Evolutionary conservation across 2,329 filamentous ascomycete genomes (phyloP), one percentile per base, ranked within the genome.

Genomic region (Grosmannia huntii): DNA sequence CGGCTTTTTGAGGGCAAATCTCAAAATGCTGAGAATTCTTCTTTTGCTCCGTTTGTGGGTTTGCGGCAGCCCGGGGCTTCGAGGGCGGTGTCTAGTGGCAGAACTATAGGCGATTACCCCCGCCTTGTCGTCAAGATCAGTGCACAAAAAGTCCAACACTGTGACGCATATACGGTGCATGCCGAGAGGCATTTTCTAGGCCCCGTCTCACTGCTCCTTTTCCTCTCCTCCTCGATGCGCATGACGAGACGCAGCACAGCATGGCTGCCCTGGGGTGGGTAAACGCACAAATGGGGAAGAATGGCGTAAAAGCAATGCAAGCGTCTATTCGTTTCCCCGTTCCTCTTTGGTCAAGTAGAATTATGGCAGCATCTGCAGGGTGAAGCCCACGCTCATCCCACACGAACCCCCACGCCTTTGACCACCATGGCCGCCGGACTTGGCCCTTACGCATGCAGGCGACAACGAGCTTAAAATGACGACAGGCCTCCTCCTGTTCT

Each of bases 11-110:
- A 44, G 31, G 31, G 21, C 48, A 55, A 50, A 57, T 31, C 48
- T 54, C 31, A 52, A 52, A 52, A 31, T 52, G 49, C 23, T 31
- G 52, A 56, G 55, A 56, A 59, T 59, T 56, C 49, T 56, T 50
- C 36, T 57, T 53, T 48, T 58, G 57, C 41, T 58, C 57, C 52
- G 38, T 56, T 60, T 61, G 60, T 61, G 60, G 60, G 60, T 54
- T 59, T 57, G 41, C 21, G 56, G 33, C 31, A 33, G 31, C 31
- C 31, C 2, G 31, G 31, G 31, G 27, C 54, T 21, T 33, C 2
- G 31, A 55, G 51, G 60, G 60, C 60, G 60, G 60, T 58, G 23
- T 52, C 10, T 1, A 2, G 38, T 11, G 59, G 60, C 60, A 62
- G 57, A 60, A 61, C 31, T 33, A 33, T 33, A 33, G 31, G 31